A percentile compares a stretch with the other conserved stretches of the same genome.
phyloP scores from a whole-genome alignment of 345 rosid genomes.

The Sonneratia caseolaris region DNA sequence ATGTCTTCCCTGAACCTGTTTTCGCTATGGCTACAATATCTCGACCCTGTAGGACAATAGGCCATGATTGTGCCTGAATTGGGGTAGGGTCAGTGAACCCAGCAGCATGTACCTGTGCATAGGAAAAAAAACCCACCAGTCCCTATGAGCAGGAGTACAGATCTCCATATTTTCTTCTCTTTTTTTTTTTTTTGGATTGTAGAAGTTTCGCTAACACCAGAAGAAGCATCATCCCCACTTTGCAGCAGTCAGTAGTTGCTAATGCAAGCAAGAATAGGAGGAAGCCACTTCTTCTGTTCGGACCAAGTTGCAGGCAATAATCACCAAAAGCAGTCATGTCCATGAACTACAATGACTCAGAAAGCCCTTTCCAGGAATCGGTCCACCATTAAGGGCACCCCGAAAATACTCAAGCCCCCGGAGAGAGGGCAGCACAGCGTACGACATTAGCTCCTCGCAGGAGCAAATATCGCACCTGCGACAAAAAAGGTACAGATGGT shows the following conservation, averaged over 20 bases:
- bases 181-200: conserved; percentile 28
- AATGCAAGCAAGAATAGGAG: conserved; percentile 87
- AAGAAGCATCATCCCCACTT: conserved; percentile 96
- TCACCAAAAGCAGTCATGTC: conserved; percentile 81
- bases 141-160: conserved; percentile 36
- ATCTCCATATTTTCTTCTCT: conserved; percentile 45
- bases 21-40: conserved; percentile 96
- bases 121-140: conserved; percentile 49
- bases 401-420: conserved; percentile 65
- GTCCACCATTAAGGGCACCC: conserved; percentile 68
- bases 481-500: conserved; percentile 77
- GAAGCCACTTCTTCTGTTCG: conserved; percentile 76
- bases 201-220: conserved; percentile 54
- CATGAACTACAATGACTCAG: conserved; percentile 58
- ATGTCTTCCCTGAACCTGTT: conserved; percentile 96
- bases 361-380: conserved; percentile 64
- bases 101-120: conserved; percentile 81
- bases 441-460: conserved; percentile 98
- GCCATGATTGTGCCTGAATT: conserved; percentile 99
- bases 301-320: conserved; percentile 69
- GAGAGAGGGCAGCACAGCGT: conserved; percentile 75
- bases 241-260: conserved; percentile 67
- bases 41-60: conserved; percentile 77
- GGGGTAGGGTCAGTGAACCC: conserved; percentile 97
- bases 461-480: conserved; percentile 99